Percentiles rank a stretch among this genome's conserved stretches.
These are phyloP conservation scores for Diaporthe velutina DNA, from an alignment of 2,329 filamentous ascomycete species.

Conservation along the genomic window DNA sequence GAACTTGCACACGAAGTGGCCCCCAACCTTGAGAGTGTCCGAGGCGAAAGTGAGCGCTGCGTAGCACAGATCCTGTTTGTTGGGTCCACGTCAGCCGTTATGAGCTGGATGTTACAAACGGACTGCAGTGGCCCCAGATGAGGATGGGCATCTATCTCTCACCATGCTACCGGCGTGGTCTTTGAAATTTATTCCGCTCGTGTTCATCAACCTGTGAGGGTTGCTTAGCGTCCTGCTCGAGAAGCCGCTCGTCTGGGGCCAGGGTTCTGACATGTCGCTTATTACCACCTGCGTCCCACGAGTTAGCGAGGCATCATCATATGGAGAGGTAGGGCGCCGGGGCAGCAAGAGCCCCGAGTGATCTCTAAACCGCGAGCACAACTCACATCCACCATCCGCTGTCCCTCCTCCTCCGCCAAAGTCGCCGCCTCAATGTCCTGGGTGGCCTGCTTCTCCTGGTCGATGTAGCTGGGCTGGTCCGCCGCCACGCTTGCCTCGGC, in stretches of 20 bases:
- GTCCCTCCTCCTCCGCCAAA: slow-evolving; percentile 54
- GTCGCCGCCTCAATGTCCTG: slow-evolving; percentile 44
- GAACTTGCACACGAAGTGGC: slow-evolving; percentile 97
- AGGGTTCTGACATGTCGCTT: slow-evolving; percentile 99
- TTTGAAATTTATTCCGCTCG: slow-evolving; percentile 85
- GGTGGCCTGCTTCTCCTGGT: slow-evolving; percentile 65
- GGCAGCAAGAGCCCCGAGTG: neutral
- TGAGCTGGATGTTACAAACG: neutral
- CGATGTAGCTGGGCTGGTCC: slow-evolving; percentile 72
- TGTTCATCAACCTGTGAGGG: slow-evolving; percentile 99
- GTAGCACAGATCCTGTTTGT: slow-evolving; percentile 83
- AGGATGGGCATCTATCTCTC: slow-evolving; percentile 55
- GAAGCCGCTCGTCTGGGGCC: slow-evolving; percentile 83
- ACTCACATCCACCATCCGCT: slow-evolving; percentile 79
- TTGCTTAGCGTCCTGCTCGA: slow-evolving; percentile 93
- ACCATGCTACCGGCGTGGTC: slow-evolving; percentile 98
- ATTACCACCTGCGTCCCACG: slow-evolving; percentile 76
- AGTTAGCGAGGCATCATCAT: neutral
- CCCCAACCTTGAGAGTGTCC: slow-evolving; percentile 84
- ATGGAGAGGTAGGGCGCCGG: neutral
- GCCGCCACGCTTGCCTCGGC: slow-evolving; percentile 45
- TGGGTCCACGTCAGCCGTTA: neutral
- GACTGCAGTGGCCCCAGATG: neutral
- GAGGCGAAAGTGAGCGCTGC: slow-evolving; percentile 88
- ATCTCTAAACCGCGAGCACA: neutral